A percentile compares a stretch with the other conserved stretches of the same genome.
Conservation (phyloP, 1,284 basidiomycete species). For the Cutaneotrichosporon sp. region DNA sequence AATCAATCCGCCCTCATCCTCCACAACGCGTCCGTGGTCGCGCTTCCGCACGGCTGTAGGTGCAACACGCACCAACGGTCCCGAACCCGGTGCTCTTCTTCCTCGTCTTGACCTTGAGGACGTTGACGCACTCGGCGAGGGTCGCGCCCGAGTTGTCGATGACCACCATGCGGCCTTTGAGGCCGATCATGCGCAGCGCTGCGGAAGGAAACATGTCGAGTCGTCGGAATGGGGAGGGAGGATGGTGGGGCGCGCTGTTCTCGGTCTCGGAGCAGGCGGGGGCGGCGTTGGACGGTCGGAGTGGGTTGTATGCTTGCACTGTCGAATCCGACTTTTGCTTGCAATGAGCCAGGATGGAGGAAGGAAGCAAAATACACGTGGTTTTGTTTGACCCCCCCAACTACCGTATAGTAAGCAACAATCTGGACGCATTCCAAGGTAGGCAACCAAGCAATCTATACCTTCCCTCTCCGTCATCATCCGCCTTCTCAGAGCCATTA, state of each 20-base stretch:
- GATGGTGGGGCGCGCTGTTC: background rate
- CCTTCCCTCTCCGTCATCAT: background rate
- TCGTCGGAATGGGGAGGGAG: background rate
- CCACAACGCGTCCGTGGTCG: too few relatives aligned
- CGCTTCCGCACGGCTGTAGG: background rate
- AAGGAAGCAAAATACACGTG: constrained; percentile 12
- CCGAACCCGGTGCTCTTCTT: constrained; percentile 66
- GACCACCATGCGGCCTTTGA: constrained; percentile 87
- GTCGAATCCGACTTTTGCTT: constrained; percentile 14
- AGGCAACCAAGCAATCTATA: background rate
- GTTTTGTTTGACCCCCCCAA: background rate
- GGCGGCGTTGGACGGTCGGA: background rate
- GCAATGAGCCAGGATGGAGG: background rate
- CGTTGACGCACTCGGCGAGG: constrained; percentile 93
- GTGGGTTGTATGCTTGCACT: background rate
- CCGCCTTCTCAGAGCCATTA: background rate
- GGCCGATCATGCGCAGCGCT: constrained; percentile 71
- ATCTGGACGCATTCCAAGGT: background rate
- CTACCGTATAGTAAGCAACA: background rate
- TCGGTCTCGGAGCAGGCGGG: background rate
- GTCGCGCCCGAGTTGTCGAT: constrained; percentile 99
- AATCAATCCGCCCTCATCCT: too few relatives aligned
- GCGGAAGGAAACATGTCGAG: constrained; percentile 4
- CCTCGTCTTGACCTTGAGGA: constrained; percentile 82
- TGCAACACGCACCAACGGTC: constrained; percentile 55